Evolutionary conservation across 2,329 filamentous ascomycete species (phyloP), one percentile per base, ranked within the genome.

Genomic region (Pyrenophora tritici-repentis): DNA sequence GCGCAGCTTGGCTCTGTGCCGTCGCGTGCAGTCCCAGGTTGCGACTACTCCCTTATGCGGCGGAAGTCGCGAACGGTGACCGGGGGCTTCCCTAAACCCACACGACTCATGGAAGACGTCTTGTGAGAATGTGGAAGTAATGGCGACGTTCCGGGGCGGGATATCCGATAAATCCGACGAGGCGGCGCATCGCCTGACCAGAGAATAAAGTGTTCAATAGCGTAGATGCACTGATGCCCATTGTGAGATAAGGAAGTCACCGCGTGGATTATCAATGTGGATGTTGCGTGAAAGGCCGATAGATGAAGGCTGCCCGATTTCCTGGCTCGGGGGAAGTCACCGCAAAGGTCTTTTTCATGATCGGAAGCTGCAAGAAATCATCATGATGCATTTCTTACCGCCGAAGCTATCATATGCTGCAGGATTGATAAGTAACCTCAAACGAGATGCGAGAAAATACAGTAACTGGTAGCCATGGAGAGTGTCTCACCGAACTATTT

Each of bases 221-320:
- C 47, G 48, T 31, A 36, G 8, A 59, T 64, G 57, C 62, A 65
- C 34, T 57, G 55, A 50, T 64, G 56, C 61, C 62, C 56, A 55
- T 37, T 29, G 42, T 50, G 31, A 37, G 42, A 49, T 48, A 33
- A 50, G 20, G n/a, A 31, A 12, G n/a, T 4, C 24, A 16, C 26
- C n/a, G 12, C 45, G 31, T 35, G 26, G 17, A 26, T 16, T 17
- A 35, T 17, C 17, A 34, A 34, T n/a, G 24, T 20, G 8, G 17
- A 34, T 17, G 34, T 42, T 36, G 14, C 35, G 4, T 40, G 35
- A 22, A 35, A 13, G 20, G 14, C 34, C 17, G 24, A 48, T 42
- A 50, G 34, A 42, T 46, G 43, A 51, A 33, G n/a, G 8, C 17
- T n/a, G 16, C 33, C 31, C n/a, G 42, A 34, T 6, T 36, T 13